Evolutionary conservation across 1,284 basidiomycete species (phyloP).

Genomic region (Tremellales sp.): DNA sequence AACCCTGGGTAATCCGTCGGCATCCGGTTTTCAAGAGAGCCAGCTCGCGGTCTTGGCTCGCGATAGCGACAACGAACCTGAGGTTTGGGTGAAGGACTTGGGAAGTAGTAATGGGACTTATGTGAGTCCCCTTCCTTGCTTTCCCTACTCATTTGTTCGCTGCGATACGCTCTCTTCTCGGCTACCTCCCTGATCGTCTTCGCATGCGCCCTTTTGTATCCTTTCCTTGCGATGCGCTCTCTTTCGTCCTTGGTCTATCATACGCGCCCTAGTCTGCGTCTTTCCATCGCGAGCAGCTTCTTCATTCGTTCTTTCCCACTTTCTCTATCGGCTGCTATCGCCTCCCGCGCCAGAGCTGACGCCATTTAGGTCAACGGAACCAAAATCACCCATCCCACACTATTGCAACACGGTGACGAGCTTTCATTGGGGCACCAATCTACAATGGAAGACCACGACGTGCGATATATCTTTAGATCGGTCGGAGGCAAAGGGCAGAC

Average conservation of each 20-base stretch:
- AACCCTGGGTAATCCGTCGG: constrained; percentile 20
- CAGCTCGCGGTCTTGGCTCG: constrained; percentile 20
- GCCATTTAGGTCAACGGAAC: constrained; percentile 62
- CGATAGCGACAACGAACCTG: constrained; percentile 50
- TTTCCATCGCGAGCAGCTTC: too few species aligned
- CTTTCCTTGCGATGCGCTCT: too few species aligned
- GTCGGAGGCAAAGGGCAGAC: constrained; percentile 35
- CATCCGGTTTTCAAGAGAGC: constrained; percentile 7
- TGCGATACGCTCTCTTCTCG: too few species aligned
- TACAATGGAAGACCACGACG: constrained; percentile 49
- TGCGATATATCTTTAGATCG: constrained; percentile 51
- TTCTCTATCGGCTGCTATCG: background rate
- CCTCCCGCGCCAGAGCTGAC: background rate
- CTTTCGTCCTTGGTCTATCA: too few species aligned
- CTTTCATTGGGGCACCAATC: constrained; percentile 67
- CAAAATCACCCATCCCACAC: constrained; percentile 56
- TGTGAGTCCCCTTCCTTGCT: constrained; percentile 53
- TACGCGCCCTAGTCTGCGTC: too few species aligned
- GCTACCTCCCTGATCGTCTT: too few species aligned
- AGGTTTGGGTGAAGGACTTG: constrained; percentile 63
- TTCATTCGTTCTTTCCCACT: too few species aligned
- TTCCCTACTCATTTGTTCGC: background rate
- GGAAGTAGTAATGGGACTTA: constrained; percentile 79
- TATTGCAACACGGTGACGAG: constrained; percentile 74
- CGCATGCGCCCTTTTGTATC: too few species aligned